Evolutionary conservation across 768 basidiomycete genomes (phyloP).

Genomic region (Suillus spraguei): DNA sequence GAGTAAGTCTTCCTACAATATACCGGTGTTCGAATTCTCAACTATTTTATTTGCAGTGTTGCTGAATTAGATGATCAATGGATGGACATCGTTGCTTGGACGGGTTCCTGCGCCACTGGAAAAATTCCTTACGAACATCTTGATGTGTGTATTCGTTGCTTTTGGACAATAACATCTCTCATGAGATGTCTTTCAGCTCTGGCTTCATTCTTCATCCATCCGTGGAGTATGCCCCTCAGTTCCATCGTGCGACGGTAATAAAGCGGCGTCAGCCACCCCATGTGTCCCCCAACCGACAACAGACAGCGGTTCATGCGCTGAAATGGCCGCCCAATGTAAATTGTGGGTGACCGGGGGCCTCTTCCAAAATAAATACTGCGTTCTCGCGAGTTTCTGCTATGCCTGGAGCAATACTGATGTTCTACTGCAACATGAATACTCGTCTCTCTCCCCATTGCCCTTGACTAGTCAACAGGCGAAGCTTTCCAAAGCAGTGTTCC

Average conservation of each 20-base stretch:
- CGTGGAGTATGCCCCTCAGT: constrained; percentile 22
- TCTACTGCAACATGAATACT: constrained; percentile 21
- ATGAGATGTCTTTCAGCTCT: constrained; percentile 19
- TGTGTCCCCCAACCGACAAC: constrained; percentile 25
- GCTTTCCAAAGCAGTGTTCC: constrained; percentile 22
- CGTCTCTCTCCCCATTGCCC: constrained; percentile 9
- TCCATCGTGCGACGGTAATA: constrained; percentile 14
- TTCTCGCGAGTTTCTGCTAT: constrained; percentile 29
- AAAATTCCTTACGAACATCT: constrained; percentile 26
- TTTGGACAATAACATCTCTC: background rate
- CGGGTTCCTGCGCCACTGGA: constrained; percentile 23
- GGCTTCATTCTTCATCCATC: constrained; percentile 24
- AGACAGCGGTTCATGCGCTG: constrained; percentile 24
- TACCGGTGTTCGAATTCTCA: background rate
- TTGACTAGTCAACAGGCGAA: constrained; percentile 16
- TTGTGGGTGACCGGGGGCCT: constrained; percentile 24
- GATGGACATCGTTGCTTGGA: constrained; percentile 25
- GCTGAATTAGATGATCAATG: constrained; percentile 14
- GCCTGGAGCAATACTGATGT: constrained; percentile 26
- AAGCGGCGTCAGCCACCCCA: constrained; percentile 8
- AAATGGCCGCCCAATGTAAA: constrained; percentile 20
- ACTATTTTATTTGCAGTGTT: constrained; percentile 11
- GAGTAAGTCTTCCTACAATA: constrained; percentile 13
- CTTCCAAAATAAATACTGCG: constrained; percentile 28
- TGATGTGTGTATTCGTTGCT: constrained; percentile 11